Percentiles rank a stretch among this genome's conserved stretches.
phyloP scores from a whole-genome alignment of 192 early-diverging fungal genomes.

The Allomyces macrogynus region DNA sequence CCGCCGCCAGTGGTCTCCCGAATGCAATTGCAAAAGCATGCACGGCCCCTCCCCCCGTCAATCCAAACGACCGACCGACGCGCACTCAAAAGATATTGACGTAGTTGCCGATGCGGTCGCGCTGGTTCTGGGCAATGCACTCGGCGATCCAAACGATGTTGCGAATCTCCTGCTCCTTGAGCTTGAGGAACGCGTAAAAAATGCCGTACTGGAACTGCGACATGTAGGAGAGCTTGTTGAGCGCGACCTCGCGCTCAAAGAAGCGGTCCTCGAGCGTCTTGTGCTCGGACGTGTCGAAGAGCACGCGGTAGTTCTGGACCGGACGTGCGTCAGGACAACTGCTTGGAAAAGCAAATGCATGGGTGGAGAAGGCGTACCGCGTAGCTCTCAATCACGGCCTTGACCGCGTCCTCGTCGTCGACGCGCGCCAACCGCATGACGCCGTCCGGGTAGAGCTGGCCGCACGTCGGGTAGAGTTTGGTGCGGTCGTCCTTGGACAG shows the following conservation, averaged over 20 bases:
- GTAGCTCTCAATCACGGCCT: constrained; percentile 59
- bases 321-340: no score
- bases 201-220: constrained; percentile 95
- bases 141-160: constrained; percentile 99
- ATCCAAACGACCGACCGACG: no score
- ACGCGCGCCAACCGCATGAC: constrained; percentile 55
- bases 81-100: constrained; percentile 60
- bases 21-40: no score
- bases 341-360: no score
- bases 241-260: constrained; percentile 81
- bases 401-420: constrained; percentile 92
- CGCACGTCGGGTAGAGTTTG: constrained; percentile 81
- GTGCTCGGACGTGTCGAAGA: constrained; percentile 52
- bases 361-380: constrained; percentile 24
- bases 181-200: constrained; percentile 87
- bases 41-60: no score
- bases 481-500: constrained; percentile 86
- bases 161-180: constrained; percentile 96
- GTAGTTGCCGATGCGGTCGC: constrained; percentile 84
- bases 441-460: constrained; percentile 84
- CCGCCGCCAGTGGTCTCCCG: no score
- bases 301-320: constrained; percentile 65
- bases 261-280: constrained; percentile 81
- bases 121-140: constrained; percentile 95
- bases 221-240: constrained; percentile 81